Evolutionary conservation across 2,329 filamentous ascomycete species (phyloP), one percentile per base, ranked within the genome.

Genomic region (Penicillium italicum): DNA sequence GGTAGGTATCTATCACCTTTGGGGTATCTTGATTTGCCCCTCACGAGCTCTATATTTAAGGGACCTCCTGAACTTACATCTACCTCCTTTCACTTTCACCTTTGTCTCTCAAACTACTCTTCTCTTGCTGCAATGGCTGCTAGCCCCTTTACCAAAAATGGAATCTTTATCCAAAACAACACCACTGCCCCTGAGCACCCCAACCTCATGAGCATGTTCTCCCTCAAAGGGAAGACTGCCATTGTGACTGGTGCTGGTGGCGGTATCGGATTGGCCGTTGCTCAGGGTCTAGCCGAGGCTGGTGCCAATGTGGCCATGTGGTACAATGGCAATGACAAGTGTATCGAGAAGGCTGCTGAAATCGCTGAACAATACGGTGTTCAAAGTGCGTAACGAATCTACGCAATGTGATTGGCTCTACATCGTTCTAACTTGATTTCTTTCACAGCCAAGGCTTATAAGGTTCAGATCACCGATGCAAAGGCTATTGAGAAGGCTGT

Each of bases 291-390:
- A 31, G 86, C 87, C 16, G 87, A 90, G 68, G 85, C 86, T 16
- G 87, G 87, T 46, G 86, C 86, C 55, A 87, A 89, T 62, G 84
- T 90, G 22, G 86, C 85, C 28, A 83, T 89, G 48, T 89, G 85
- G 84, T 90, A 88, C 69, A 86, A 88, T 68, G 83, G 78, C 71
- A 89, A 90, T 73, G 80, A 82, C 66, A 82, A 85, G 63, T 85
- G 86, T 12, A 68, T 84, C 12, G 78, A 82, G 16, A 79, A 83
- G 55, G 86, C 87, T 0, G 79, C 79, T 31, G 82, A 84, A 26
- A 85, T 90, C 43, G 84, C 83, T 66, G 79, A 82, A 66, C 80
- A 82, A 22, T 89, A 85, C 63, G 83, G 84, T 3, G 86, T 91
- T 41, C 85, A 86, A 70, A 69, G 82, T 76, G 52, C 33, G 66